Evolutionary conservation across 257 asterid genomes (phyloP), one percentile per base, ranked within the genome.

Genomic region (Euphrasia confusa): DNA sequence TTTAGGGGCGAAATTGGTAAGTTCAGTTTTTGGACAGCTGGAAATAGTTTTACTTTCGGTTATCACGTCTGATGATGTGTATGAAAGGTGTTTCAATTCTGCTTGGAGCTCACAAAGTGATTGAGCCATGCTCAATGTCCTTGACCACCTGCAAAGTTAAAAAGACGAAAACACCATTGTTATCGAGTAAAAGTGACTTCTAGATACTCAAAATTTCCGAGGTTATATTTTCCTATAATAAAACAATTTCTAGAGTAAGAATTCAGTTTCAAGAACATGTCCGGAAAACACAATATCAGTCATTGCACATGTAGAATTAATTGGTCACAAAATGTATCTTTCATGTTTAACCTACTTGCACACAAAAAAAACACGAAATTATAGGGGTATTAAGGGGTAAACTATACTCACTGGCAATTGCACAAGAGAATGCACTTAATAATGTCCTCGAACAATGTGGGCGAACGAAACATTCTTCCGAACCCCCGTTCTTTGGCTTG

Each of bases 401-500:
- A 24, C 54, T n/a, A 35, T 48, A 84, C 97, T 83, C 75, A 87
- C 97, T 87, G 97, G 95, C 97, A 89, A 77, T 90, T 90, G 86
- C 97, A 90, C 64, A 90, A 79, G 79, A 90, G 88, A 17, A 87
- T 70, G 69, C 95, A 90, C 75, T 90, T 84, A 47, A 90, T 75
- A 91, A 90, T 87, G 76, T 90, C 97, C 75, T 90, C 97, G 67
- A 90, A 87, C 88, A 90, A 81, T 0, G 94, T 84, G 17, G 97
- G 97, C 6, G 97, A 90, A 14, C 95, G 79, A 15, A 90, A 84
- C 49, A 90, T 68, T 79, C 97, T 81, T 18, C 97, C 95, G 24
- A 87, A 81, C 17, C 86, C 88, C 68, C 72, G 77, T 63, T 44
- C 68, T 66, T 81, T 77, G 2, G 95, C 90, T 74, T 79, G 73